phyloP scores from a whole-genome alignment of 345 rosid genomes.

The Rhodamnia argentea region DNA sequence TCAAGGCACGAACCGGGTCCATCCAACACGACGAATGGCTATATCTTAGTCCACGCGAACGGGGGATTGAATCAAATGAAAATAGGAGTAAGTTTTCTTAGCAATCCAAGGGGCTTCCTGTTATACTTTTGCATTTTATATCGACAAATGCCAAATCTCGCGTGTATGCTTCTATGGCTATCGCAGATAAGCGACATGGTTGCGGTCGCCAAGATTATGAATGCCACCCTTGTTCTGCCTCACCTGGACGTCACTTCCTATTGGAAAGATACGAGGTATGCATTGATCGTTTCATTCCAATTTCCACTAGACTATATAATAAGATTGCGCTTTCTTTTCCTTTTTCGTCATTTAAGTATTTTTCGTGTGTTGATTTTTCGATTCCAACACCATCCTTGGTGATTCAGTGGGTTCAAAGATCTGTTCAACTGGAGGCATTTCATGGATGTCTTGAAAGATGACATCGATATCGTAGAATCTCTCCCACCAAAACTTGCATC shows the following conservation, averaged over 20 bases:
- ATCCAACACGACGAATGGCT: constrained; percentile 28
- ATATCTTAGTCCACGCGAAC: constrained; percentile 57
- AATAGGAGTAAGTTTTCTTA: constrained; percentile 38
- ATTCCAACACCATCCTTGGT: neutral
- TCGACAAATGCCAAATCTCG: neutral
- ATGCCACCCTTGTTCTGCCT: constrained; percentile 62
- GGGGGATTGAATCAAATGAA: constrained; percentile 94
- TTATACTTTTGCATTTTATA: neutral
- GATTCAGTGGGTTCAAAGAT: constrained; percentile 49
- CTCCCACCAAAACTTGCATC: constrained; percentile 31
- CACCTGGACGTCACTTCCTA: constrained; percentile 60
- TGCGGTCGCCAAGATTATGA: constrained; percentile 62
- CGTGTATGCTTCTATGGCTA: neutral
- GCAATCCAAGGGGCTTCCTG: neutral
- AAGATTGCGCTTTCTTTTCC: neutral
- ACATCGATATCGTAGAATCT: constrained; percentile 38
- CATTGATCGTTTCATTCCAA: neutral
- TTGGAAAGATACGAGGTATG: constrained; percentile 73
- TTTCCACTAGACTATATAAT: neutral
- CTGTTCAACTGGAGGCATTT: constrained; percentile 69
- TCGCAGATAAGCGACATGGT: constrained; percentile 71
- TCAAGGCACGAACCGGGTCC: constrained; percentile 17
- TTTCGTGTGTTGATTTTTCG: neutral
- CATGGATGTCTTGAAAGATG: constrained; percentile 36
- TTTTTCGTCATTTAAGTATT: neutral